These are phyloP conservation scores for Penicillium sumatraense DNA, from an alignment of 2,329 filamentous ascomycete species.

Conservation along the genomic window DNA sequence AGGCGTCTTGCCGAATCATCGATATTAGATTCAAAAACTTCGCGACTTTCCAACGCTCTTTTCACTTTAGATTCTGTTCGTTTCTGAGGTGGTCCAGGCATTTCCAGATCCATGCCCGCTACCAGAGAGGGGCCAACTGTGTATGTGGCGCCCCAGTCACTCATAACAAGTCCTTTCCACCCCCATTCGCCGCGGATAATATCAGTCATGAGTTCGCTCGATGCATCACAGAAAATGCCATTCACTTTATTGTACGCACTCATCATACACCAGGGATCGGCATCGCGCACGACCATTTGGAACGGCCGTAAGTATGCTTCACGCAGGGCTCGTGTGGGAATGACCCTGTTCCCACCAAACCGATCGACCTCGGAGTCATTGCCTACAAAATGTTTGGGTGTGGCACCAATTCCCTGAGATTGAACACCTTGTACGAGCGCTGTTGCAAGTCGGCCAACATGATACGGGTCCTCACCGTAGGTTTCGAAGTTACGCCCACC, in stretches of 20 bases:
- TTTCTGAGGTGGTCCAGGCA: not conserved
- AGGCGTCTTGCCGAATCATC: not conserved
- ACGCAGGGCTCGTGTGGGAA: conserved; percentile 14
- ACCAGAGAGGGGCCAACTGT: not conserved
- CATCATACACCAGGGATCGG: conserved; percentile 17
- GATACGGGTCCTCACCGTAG: conserved; percentile 22
- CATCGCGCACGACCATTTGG: conserved; percentile 10
- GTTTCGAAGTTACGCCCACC: conserved; percentile 24
- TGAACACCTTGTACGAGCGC: conserved; percentile 14
- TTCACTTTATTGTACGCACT: conserved; percentile 21
- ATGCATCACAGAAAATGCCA: conserved; percentile 3
- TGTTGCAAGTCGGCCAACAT: conserved; percentile 8
- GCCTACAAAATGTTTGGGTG: conserved; percentile 22
- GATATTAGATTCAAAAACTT: not conserved
- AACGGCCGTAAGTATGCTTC: conserved; percentile 24
- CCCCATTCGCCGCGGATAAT: conserved; percentile 6
- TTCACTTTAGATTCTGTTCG: not conserved
- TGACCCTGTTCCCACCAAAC: not conserved
- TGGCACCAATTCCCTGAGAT: conserved; percentile 6
- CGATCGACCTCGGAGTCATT: conserved; percentile 18
- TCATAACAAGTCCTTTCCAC: conserved; percentile 13
- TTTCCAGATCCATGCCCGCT: not conserved
- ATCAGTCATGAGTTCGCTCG: not conserved
- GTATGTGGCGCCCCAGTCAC: conserved; percentile 12
- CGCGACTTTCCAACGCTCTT: not conserved